Conservation (phyloP, 2,329 filamentous ascomycete species). For the Xylaria sp. region DNA sequence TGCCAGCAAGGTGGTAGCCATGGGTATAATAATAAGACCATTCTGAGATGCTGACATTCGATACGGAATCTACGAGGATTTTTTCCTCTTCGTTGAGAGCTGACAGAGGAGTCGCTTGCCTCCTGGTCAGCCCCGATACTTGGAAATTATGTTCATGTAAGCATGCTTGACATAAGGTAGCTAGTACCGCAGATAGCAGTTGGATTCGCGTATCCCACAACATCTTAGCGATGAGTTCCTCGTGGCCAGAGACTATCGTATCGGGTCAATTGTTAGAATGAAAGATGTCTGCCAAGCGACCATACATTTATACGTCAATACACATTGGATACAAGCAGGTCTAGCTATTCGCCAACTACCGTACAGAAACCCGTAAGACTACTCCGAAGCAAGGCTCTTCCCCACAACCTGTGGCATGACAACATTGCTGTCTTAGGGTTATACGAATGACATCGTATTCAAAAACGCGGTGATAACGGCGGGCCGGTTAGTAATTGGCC, state of each 20-base stretch:
- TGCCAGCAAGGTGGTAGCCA: slow-evolving; percentile 41
- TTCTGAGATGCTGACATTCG: slow-evolving; percentile 38
- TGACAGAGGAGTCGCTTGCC: slow-evolving; percentile 30
- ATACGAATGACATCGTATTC: slow-evolving; percentile 12
- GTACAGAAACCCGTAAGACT: neutral
- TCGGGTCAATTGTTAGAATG: neutral
- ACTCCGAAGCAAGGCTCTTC: neutral
- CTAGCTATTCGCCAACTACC: neutral
- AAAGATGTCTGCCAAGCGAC: neutral
- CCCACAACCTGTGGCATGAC: slow-evolving; percentile 15
- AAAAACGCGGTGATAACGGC: neutral
- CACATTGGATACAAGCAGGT: neutral
- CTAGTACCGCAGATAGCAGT: slow-evolving; percentile 17
- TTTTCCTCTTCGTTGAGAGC: slow-evolving; percentile 37
- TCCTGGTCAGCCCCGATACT: slow-evolving; percentile 18
- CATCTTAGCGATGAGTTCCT: slow-evolving; percentile 15
- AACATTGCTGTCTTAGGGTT: neutral
- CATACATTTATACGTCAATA: slow-evolving; percentile 5
- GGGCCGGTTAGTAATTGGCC: neutral
- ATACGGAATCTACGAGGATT: slow-evolving; percentile 37
- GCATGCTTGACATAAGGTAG: slow-evolving; percentile 30
- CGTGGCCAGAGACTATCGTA: neutral
- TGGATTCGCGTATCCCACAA: slow-evolving; percentile 5
- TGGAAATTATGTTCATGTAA: slow-evolving; percentile 29
- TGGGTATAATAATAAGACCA: slow-evolving; percentile 45